Percentiles rank a stretch among this genome's conserved stretches.
Conservation (phyloP, 768 basidiomycete species). For the Cyclocybe cylindracea region DNA sequence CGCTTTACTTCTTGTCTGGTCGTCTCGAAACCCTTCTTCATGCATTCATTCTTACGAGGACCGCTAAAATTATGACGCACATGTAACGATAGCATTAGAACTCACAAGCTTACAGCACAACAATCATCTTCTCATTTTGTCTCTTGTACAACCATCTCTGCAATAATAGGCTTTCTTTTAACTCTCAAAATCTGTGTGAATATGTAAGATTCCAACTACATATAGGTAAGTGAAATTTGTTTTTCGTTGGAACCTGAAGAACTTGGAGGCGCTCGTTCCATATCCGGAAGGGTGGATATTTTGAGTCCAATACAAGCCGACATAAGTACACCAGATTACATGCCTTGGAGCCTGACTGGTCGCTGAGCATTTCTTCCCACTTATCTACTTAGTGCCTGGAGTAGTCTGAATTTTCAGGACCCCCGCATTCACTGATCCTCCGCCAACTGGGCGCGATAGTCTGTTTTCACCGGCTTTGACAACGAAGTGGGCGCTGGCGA, state of each 20-base stretch:
- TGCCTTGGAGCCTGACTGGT: no score
- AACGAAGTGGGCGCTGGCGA: slow-evolving; percentile 42
- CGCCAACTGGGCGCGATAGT: slow-evolving; percentile 49
- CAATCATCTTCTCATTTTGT: slow-evolving; percentile 15
- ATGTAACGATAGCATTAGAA: slow-evolving; percentile 19
- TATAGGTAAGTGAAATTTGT: no score
- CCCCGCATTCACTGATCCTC: slow-evolving; percentile 45
- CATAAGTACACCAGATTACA: no score
- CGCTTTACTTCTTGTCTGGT: slow-evolving; percentile 14
- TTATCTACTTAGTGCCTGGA: background rate
- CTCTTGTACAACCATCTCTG: background rate
- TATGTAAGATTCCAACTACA: background rate
- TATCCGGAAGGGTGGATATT: no score
- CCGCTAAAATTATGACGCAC: slow-evolving; percentile 24
- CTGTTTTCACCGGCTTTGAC: slow-evolving; percentile 47
- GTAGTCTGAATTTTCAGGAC: slow-evolving; percentile 33
- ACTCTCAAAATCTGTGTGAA: slow-evolving; percentile 6
- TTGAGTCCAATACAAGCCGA: no score
- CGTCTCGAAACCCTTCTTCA: slow-evolving; percentile 9
- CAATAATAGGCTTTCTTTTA: background rate
- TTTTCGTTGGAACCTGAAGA: no score
- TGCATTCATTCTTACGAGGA: slow-evolving; percentile 17
- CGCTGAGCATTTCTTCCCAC: no score
- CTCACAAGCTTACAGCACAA: slow-evolving; percentile 6
- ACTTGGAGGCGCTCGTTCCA: no score